Percentiles rank a stretch among this genome's conserved stretches.
Evolutionary conservation across 257 asterid species (phyloP).

Genomic region (Rhazya stricta): DNA sequence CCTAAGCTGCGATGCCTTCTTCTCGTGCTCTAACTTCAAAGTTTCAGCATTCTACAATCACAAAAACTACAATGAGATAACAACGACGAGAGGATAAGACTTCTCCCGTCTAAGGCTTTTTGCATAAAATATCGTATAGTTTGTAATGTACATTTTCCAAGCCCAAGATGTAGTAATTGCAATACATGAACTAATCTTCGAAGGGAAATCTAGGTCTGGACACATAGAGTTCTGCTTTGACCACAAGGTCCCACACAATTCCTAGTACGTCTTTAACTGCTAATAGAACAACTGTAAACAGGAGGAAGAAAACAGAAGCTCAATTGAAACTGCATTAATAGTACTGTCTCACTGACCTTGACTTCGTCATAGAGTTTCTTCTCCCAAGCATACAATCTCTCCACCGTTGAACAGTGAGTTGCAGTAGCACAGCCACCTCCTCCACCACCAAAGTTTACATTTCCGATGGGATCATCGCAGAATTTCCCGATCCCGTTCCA

Average conservation of each 20-base stretch:
- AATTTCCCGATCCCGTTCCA: slow-evolving; percentile 87
- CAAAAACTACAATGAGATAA: not conserved
- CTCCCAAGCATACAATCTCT: slow-evolving; percentile 88
- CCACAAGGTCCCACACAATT: slow-evolving; percentile 3
- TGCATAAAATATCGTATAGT: not conserved
- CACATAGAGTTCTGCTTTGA: not conserved
- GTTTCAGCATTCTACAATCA: slow-evolving; percentile 64
- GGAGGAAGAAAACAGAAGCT: not conserved
- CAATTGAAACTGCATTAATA: not conserved
- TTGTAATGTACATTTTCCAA: not conserved
- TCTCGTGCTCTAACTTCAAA: slow-evolving; percentile 75
- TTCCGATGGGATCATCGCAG: slow-evolving; percentile 59
- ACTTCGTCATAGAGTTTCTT: slow-evolving; percentile 85
- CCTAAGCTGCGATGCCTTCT: slow-evolving; percentile 51
- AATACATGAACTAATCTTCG: not conserved
- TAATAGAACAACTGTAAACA: not conserved
- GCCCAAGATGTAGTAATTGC: not conserved
- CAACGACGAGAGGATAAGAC: not conserved
- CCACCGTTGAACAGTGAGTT: slow-evolving; percentile 77
- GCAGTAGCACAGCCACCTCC: slow-evolving; percentile 33
- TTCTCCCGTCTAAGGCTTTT: too few species aligned
- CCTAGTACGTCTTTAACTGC: not conserved
- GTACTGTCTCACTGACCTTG: slow-evolving; percentile 46
- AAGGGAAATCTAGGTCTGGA: not conserved
- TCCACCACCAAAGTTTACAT: slow-evolving; percentile 21